Percentiles rank a stretch among this genome's conserved stretches.
phyloP scores from a whole-genome alignment of 2,329 filamentous ascomycete genomes.

The Tympanopsis confertula region DNA sequence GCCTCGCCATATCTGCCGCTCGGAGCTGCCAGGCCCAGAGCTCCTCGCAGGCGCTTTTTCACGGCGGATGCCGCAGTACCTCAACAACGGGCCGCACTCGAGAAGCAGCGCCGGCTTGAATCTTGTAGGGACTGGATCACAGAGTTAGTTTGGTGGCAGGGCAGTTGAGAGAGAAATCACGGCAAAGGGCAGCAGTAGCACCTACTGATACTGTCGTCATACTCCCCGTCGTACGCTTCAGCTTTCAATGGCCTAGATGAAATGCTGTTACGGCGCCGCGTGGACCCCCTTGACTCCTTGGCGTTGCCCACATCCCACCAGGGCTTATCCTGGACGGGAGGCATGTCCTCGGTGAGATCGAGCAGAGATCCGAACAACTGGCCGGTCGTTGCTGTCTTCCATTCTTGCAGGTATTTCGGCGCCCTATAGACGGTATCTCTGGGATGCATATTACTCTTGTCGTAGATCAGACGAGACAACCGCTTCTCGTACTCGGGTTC shows the following conservation, averaged over 20 bases:
- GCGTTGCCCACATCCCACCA: slow-evolving; percentile 66
- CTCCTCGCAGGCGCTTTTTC: slow-evolving; percentile 36
- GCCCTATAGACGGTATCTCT: slow-evolving; percentile 43
- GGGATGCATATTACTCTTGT: slow-evolving; percentile 19
- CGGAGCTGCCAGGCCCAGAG: slow-evolving; percentile 24
- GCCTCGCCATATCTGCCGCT: slow-evolving; percentile 80
- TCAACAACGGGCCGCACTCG: slow-evolving; percentile 79
- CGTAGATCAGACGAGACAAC: slow-evolving; percentile 10
- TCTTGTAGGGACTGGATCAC: slow-evolving; percentile 39
- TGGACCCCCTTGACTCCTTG: slow-evolving; percentile 22
- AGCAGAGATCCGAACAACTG: slow-evolving; percentile 45
- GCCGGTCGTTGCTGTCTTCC: slow-evolving; percentile 57
- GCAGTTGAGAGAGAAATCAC: slow-evolving; percentile 3
- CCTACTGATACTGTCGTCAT: slow-evolving; percentile 50
- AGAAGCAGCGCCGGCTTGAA: slow-evolving; percentile 79
- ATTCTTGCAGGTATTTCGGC: slow-evolving; percentile 56
- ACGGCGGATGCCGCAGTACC: slow-evolving; percentile 73
- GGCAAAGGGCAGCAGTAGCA: slow-evolving; percentile 2
- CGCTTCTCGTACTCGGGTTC: slow-evolving; percentile 18
- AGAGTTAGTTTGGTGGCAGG: slow-evolving; percentile 7
- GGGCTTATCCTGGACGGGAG: slow-evolving; percentile 39
- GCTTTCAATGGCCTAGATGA: slow-evolving; percentile 38
- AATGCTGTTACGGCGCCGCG: slow-evolving; percentile 31
- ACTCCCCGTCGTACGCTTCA: slow-evolving; percentile 55
- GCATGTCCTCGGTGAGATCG: slow-evolving; percentile 35